Base-by-base conservation (phyloP, 148 eudicot genomes). In the Bassia scoparia region DNA sequence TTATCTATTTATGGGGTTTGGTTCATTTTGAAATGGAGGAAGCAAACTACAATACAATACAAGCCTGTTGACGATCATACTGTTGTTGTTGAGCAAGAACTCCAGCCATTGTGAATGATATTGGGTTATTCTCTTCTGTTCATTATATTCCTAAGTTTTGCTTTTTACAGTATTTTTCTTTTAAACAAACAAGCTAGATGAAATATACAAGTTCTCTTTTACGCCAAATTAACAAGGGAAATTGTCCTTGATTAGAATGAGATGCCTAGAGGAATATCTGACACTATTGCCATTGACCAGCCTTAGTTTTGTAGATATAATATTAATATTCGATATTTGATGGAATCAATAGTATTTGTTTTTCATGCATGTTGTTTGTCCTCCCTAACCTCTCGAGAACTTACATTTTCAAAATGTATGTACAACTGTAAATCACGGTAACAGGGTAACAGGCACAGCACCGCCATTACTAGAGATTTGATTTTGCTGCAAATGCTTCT, bases 1-100 rank as follows among this genome's bases (percentile, higher is more conserved):
- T 71, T 87, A 70, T 79, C 86, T 48, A 84, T 60, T 67, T 75
- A 81, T 34, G 93, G 88, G 44, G 76, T 78, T 69, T 89, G 88
- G 91, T 72, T 88, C 75, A 64, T 88, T 68, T 84, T 95, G 98
- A 85, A 77, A 78, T 77, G 85, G 74, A 81, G 81, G 77, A 85
- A 86, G 48, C 82, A 82, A 83, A n/a, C 80, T 12, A 46, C 65
- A 13, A 52, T 77, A 70, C 71, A 84, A 15, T 94, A 94, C 82
- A 87, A 82, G 80, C 93, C 96, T 34, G 93, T 91, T 15, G 89
- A 84, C 61, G 89, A 87, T 3, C 88, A 87, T 61, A 27, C 86
- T 24, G 76, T 68, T 69, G 74, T 81, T 34, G 78, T 84, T 24
- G 93, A 91, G 86, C 93, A 89, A 81, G 97, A 94, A 86, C 89